Conservation (phyloP, 805 yeast species). For the Kodamaea sagamina region DNA sequence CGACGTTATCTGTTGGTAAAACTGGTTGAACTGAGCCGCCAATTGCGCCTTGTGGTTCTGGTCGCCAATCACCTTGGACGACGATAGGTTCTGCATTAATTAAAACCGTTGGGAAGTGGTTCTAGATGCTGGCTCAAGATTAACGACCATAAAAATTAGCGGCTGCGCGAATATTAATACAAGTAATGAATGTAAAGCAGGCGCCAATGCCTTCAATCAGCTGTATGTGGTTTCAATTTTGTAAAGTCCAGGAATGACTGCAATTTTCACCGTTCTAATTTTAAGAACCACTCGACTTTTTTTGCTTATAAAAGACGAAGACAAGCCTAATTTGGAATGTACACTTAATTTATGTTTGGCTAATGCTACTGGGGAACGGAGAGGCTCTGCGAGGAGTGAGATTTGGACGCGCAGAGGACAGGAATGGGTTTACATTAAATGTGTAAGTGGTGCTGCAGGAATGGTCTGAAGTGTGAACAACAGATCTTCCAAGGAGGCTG, state of each 20-base stretch:
- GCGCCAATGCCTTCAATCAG: neutral
- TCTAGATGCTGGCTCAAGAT: neutral
- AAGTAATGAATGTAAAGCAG: constrained; percentile 1
- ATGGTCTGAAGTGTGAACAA: too few relatives aligned
- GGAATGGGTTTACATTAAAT: too few relatives aligned
- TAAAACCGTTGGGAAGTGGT: constrained; percentile 9
- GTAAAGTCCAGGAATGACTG: constrained; percentile 3
- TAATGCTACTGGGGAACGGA: neutral
- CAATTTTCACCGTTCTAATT: constrained; percentile 5
- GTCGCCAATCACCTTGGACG: constrained; percentile 22
- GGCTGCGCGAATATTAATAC: neutral
- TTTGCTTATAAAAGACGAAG: neutral
- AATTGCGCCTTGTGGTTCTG: constrained; percentile 51
- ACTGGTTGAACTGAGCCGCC: constrained; percentile 64
- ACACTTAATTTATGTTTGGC: neutral
- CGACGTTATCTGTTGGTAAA: constrained; percentile 47
- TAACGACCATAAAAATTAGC: neutral
- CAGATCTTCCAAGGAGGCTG: too few relatives aligned
- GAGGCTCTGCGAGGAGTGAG: too few relatives aligned
- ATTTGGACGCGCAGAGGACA: too few relatives aligned
- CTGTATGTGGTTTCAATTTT: neutral
- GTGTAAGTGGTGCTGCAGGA: too few relatives aligned
- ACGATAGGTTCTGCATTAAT: constrained; percentile 20
- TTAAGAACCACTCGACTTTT: neutral
- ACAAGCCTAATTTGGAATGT: constrained; percentile 1